Evolutionary conservation across 768 basidiomycete species (phyloP), one percentile per base, ranked within the genome.

Genomic region (Cystobasidium tubakii): DNA sequence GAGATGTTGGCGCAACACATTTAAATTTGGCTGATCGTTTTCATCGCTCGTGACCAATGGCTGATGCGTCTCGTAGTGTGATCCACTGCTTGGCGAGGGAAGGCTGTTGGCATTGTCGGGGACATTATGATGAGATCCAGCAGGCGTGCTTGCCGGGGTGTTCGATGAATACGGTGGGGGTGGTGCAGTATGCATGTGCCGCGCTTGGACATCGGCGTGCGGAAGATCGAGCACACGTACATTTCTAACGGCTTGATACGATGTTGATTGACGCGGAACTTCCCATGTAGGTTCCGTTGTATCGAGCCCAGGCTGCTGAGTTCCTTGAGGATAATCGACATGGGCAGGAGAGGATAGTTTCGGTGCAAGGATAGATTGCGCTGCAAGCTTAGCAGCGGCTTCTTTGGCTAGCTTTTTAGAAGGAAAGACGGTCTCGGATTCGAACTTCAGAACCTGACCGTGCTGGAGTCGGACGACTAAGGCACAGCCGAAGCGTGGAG

Each of bases 391-490:
- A 17, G 72, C 72, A 25, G 71, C 62, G 2, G 65, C 62, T 60
- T 64, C 63, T 25, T 73, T 73, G 17, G 72, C 72, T 1, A 29
- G 64, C 50, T 66, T 63, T 44, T 73, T 73, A 1, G 62, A 70
- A 21, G 63, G 60, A 27, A 43, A 73, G 7, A 54, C 53, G 44
- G 27, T 21, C 9, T 57, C 42, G 55, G 33, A 10, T 23, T 55
- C 34, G 27, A 54, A 71, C 3, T 10, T 33, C 55, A 4, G 31
- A 25, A 31, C 25, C 3, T n/a, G 4, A 15, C 23, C 23, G 25
- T 9, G 10, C 27, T 43, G 3, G 25, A 53, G 27, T 6, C 29
- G 44, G 27, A 50, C 44, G 12, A 31, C 27, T 17, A 67, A 27
- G 12, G 9, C 53, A 43, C 66, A 50, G 27, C 44, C 27, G 50